A percentile compares a stretch with the other conserved stretches of the same genome.
These are phyloP conservation scores for Nyctanthes arbortristis DNA, from an alignment of 257 asterid species.

Conservation along the genomic window DNA sequence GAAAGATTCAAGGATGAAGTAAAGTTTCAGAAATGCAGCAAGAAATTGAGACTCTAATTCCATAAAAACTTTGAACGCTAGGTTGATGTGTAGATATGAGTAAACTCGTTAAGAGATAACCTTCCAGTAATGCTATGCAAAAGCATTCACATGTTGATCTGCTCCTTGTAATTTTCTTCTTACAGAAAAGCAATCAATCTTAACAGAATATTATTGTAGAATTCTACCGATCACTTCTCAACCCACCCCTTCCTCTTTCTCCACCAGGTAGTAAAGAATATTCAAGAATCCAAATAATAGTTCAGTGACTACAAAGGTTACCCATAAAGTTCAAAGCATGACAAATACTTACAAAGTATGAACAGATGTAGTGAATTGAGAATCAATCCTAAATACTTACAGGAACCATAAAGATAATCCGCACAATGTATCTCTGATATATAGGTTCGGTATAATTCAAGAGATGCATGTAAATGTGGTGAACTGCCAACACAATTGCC, in stretches of 20 bases:
- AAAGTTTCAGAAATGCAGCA: neutral
- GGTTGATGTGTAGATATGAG: neutral
- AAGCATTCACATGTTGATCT: neutral
- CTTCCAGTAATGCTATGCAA: neutral
- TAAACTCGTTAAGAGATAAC: neutral
- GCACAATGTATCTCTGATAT: slow-evolving; percentile 92
- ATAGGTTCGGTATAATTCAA: slow-evolving; percentile 94
- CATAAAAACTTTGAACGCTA: neutral
- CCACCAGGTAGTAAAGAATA: neutral
- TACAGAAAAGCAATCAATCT: neutral
- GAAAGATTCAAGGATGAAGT: neutral
- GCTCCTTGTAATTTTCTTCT: neutral
- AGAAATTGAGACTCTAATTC: neutral
- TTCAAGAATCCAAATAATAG: neutral
- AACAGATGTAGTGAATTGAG: neutral
- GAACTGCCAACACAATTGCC: slow-evolving; percentile 70
- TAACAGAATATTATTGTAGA: neutral
- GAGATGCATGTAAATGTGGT: slow-evolving; percentile 84
- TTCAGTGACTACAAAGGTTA: neutral
- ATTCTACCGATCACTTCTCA: neutral
- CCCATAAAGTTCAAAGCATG: neutral
- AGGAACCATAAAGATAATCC: slow-evolving; percentile 98
- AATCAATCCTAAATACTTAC: slow-evolving; percentile 47
- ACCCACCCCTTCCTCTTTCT: neutral
- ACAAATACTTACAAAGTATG: neutral